Evolutionary conservation across 2,329 filamentous ascomycete species (phyloP).

Genomic region (Diaporthe capsici): DNA sequence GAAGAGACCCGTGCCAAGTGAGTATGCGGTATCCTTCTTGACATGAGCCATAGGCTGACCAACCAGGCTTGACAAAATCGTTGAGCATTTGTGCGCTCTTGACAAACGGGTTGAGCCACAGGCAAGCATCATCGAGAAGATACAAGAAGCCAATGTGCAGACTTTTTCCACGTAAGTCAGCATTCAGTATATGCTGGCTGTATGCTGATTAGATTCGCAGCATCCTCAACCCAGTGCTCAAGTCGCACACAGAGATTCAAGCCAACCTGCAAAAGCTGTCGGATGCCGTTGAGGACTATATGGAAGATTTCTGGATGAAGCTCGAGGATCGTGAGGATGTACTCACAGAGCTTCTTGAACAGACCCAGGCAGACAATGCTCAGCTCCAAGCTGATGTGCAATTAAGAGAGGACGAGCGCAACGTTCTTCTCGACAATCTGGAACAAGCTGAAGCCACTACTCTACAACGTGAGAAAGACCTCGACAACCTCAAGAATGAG

Average conservation of each 20-base stretch:
- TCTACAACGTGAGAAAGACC: not conserved
- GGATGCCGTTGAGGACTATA: slow-evolving; percentile 20
- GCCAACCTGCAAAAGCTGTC: slow-evolving; percentile 21
- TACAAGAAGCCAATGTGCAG: slow-evolving; percentile 33
- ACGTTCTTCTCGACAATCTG: not conserved
- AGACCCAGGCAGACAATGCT: slow-evolving; percentile 19
- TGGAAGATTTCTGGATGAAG: slow-evolving; percentile 36
- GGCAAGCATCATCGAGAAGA: slow-evolving; percentile 12
- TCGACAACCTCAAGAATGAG: slow-evolving; percentile 39
- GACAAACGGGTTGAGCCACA: slow-evolving; percentile 6
- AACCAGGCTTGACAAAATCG: slow-evolving; percentile 36
- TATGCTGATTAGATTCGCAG: slow-evolving; percentile 15
- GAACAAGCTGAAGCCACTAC: not conserved
- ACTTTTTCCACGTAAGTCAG: slow-evolving; percentile 35
- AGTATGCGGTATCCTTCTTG: not conserved
- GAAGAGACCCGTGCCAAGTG: slow-evolving; percentile 35
- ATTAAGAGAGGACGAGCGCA: slow-evolving; percentile 5
- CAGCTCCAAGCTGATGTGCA: slow-evolving; percentile 18
- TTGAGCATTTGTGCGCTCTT: slow-evolving; percentile 2
- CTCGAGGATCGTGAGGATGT: slow-evolving; percentile 40
- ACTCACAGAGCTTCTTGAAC: slow-evolving; percentile 23
- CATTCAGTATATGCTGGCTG: too few species aligned
- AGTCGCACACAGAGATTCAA: slow-evolving; percentile 32
- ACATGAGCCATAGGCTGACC: not conserved
- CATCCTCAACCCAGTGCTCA: slow-evolving; percentile 20